Percentiles rank a stretch among this genome's conserved stretches.
Conservation (phyloP, 78 protist genomes). For the Thecamonas trahens region DNA sequence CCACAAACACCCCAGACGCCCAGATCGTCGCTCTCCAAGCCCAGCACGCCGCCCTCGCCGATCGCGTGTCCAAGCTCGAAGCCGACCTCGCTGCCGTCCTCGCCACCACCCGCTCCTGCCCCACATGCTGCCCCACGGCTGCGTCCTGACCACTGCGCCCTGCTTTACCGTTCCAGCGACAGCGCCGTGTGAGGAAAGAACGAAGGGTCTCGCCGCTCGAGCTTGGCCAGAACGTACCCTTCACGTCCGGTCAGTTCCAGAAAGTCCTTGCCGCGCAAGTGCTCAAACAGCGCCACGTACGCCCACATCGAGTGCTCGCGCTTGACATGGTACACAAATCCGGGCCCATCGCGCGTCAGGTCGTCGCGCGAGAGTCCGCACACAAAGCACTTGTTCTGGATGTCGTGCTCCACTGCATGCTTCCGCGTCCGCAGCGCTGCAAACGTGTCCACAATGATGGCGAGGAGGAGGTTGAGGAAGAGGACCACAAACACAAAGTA, state of each 20-base stretch:
- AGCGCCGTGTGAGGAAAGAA: neutral
- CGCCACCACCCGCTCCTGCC: no score
- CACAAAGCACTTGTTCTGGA: conserved; percentile 23
- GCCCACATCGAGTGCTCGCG: conserved; percentile 41
- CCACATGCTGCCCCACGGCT: no score
- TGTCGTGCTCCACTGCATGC: conserved; percentile 19
- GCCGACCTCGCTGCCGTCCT: no score
- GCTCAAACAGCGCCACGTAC: conserved; percentile 17
- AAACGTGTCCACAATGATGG: conserved; percentile 73
- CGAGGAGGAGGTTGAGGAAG: conserved; percentile 57
- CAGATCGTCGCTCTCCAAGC: no score
- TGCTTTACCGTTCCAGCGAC: neutral
- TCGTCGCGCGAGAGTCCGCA: conserved; percentile 6
- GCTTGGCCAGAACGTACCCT: neutral
- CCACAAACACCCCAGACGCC: no score
- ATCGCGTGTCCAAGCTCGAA: no score
- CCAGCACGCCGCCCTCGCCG: no score
- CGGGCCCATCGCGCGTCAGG: neutral
- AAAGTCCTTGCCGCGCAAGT: conserved; percentile 10
- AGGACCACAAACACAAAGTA: conserved; percentile 48
- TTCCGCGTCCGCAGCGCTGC: conserved; percentile 59
- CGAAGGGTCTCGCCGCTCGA: neutral
- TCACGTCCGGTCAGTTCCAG: conserved; percentile 20
- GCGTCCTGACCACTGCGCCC: no score
- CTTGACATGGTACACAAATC: conserved; percentile 28